Evolutionary conservation across 768 basidiomycete genomes (phyloP), one percentile per base, ranked within the genome.

Genomic region (Boletus rufocinnamomeus): DNA sequence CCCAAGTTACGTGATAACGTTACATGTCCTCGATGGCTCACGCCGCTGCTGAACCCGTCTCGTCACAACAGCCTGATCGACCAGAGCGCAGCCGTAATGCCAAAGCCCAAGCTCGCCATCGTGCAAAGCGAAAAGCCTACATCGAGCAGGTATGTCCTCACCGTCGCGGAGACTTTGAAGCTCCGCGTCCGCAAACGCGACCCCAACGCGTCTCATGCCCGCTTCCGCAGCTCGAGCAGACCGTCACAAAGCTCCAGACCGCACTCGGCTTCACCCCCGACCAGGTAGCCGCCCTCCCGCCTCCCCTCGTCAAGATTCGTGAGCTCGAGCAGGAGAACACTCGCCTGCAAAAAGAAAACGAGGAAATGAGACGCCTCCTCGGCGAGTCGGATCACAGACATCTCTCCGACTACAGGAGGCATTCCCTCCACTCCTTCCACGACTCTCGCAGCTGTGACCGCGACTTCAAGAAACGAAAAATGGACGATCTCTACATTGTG

Each of bases 71-170:
- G 53, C 52, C 79, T 68, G 86, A 88, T 75, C 84, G 84, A 72
- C 88, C 88, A 79, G 88, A 89, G 76, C 86, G 88, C 65, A 89
- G 87, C 82, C 87, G 89, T 79, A 91, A 91, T 77, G 89, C 88
- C 54, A 88, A 87, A 75, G 92, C 92, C 11, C 92, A 94, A 77
- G 92, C 92, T 37, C 80, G 92, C 66, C 92, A 94, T 79, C 85
- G 92, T 60, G 92, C 91, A 72, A 94, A 94, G 74, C 83, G 92
- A 75, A 94, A 94, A 78, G 92, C 92, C 13, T 94, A 94, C 79
- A 93, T 94, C 69, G 91, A 93, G 65, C 89, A 92, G 82, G 91
- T 91, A 48, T 45, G 49, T 52, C 23, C 54, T 51, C 19, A 46
- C 30, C 48, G 7, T 59, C 59, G 37, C 43, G 43, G 44, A 61